Evolutionary conservation across 2,329 filamentous ascomycete species (phyloP).

Genomic region (Teratosphaeria gauchensis): DNA sequence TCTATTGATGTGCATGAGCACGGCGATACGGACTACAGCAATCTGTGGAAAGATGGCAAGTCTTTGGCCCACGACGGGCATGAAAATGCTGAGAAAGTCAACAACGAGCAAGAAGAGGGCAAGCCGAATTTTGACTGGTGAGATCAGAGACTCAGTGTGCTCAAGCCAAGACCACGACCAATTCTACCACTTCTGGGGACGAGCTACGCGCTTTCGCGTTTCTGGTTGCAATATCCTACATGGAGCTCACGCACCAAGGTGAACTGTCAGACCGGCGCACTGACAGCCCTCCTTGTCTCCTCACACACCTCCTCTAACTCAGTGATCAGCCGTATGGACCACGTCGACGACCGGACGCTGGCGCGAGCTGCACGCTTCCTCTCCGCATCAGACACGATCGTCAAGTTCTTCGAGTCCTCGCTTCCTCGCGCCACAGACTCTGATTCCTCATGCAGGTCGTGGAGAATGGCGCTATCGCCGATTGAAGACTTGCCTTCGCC

Average conservation of each 20-base stretch:
- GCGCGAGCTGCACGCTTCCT: neutral
- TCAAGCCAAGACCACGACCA: too few species aligned
- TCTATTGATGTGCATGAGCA: neutral
- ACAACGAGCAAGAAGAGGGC: too few species aligned
- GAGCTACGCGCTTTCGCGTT: too few species aligned
- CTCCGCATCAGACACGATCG: neutral
- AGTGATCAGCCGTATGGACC: neutral
- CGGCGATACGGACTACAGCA: neutral
- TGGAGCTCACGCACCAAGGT: neutral
- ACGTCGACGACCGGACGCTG: neutral
- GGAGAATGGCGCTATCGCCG: neutral
- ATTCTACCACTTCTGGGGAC: too few species aligned
- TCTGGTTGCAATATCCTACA: neutral
- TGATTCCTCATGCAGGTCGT: neutral
- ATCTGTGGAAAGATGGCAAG: neutral
- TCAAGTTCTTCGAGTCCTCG: neutral
- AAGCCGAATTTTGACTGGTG: too few species aligned
- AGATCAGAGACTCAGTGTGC: too few species aligned
- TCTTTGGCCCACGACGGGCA: neutral
- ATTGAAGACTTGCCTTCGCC: neutral
- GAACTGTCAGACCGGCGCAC: neutral
- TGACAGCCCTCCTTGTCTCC: neutral
- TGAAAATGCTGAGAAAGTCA: too few species aligned
- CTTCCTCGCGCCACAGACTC: neutral
- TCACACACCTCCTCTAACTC: neutral